Conservation (phyloP, 495 filamentous ascomycete species). For the Sphaerosporella brunnea region DNA sequence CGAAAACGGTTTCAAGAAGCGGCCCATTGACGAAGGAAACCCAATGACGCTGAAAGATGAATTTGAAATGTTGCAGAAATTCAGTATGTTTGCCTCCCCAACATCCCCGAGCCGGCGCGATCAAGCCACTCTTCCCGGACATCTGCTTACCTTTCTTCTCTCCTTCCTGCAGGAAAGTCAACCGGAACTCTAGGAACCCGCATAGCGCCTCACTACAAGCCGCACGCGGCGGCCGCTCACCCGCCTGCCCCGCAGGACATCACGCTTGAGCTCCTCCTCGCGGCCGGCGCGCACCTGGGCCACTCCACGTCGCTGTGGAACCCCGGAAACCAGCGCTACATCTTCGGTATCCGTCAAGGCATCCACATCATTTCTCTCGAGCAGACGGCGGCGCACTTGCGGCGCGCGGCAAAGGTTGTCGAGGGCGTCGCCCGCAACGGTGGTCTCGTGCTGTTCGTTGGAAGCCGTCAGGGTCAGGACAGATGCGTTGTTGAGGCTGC, state of each 20-base stretch:
- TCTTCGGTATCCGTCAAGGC: constrained; percentile 74
- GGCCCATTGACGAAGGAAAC: neutral
- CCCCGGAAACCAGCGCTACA: constrained; percentile 84
- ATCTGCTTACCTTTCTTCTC: no score
- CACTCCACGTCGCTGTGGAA: constrained; percentile 90
- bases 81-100: constrained; percentile 2
- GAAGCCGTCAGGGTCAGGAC: constrained; percentile 64
- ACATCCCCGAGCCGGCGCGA: neutral
- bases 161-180: constrained; percentile 8
- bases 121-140: neutral
- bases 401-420: constrained; percentile 76
- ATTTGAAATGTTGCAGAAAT: constrained; percentile 19
- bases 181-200: constrained; percentile 36
- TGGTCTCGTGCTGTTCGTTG: constrained; percentile 79
- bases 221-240: constrained; percentile 44
- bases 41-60: constrained; percentile 8
- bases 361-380: constrained; percentile 92
- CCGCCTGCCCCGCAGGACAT: constrained; percentile 63
- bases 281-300: constrained; percentile 73
- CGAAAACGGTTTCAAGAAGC: neutral
- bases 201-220: constrained; percentile 44
- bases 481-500: constrained; percentile 64
- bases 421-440: constrained; percentile 67
- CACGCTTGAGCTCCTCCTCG: constrained; percentile 81
- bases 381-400: constrained; percentile 65